A percentile compares a stretch with the other conserved stretches of the same genome.
phyloP scores from a whole-genome alignment of 257 asterid genomes.

The Haberlea rhodopensis region DNA sequence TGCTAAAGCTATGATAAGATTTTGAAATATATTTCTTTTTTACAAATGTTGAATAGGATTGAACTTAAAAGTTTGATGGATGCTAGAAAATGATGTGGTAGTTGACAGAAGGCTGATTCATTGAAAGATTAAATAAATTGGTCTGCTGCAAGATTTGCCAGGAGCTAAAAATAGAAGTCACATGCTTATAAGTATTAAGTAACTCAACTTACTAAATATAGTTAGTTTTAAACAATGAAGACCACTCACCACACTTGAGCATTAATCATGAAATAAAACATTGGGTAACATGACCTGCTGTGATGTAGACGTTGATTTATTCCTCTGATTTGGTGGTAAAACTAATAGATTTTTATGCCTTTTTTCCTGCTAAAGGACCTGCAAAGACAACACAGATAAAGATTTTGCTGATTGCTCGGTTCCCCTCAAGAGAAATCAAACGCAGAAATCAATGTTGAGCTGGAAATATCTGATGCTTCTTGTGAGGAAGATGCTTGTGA shows the following conservation, averaged over 20 bases:
- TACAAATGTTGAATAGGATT: background rate
- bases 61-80: too few species aligned
- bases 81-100: too few species aligned
- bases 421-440: slow-evolving; percentile 93
- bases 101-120: background rate
- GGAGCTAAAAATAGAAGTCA: slow-evolving; percentile 1
- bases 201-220: slow-evolving; percentile 9
- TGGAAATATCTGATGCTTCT: slow-evolving; percentile 81
- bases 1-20: background rate
- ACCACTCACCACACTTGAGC: slow-evolving; percentile 1
- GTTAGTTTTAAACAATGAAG: slow-evolving; percentile 11
- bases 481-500: slow-evolving; percentile 59
- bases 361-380: slow-evolving; percentile 55
- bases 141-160: slow-evolving; percentile 17
- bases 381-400: slow-evolving; percentile 75
- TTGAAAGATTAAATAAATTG: background rate
- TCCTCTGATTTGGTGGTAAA: slow-evolving; percentile 1
- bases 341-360: slow-evolving; percentile 17
- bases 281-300: slow-evolving; percentile 16
- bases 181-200: slow-evolving; percentile 4
- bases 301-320: slow-evolving; percentile 9
- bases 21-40: too few species aligned
- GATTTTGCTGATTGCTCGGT: slow-evolving; percentile 68
- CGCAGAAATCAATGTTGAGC: slow-evolving; percentile 76
- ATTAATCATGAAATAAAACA: slow-evolving; percentile 20